Conservation (phyloP, 139 green algal genomes). For the Chlorella vulgaris region DNA sequence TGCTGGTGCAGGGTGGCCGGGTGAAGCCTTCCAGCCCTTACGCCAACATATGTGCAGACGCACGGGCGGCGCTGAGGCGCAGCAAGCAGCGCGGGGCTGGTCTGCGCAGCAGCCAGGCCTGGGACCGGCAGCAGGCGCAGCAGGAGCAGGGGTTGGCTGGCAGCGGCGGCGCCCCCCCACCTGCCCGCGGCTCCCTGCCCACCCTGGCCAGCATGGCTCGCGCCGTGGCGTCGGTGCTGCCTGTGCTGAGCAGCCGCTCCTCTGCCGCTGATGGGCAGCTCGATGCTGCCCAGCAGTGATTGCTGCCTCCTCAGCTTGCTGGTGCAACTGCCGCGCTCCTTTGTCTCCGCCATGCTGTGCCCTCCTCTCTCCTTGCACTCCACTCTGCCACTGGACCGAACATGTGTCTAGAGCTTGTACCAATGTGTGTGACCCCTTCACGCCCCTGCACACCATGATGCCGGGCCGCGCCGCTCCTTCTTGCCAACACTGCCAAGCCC, state of each 20-base stretch:
- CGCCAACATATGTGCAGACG: not conserved
- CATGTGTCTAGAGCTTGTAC: too few relatives aligned
- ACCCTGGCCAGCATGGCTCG: not conserved
- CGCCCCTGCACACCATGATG: too few relatives aligned
- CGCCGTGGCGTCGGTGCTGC: not conserved
- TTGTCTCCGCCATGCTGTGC: too few relatives aligned
- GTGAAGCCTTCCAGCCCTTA: constrained; percentile 2
- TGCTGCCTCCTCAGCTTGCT: too few relatives aligned
- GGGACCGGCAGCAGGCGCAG: not conserved
- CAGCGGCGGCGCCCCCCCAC: not conserved
- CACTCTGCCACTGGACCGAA: too few relatives aligned
- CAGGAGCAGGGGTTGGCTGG: not conserved
- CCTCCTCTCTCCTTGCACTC: too few relatives aligned
- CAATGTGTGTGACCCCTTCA: too few relatives aligned
- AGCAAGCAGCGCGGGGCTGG: not conserved
- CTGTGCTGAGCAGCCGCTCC: not conserved
- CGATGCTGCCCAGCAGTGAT: too few relatives aligned
- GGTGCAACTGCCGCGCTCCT: too few relatives aligned
- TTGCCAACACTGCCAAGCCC: too few relatives aligned
- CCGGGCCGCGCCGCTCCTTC: too few relatives aligned
- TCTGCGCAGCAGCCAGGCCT: not conserved
- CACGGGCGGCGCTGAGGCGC: not conserved
- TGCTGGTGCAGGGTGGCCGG: constrained; percentile 1
- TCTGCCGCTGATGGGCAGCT: not conserved
- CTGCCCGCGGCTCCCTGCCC: not conserved